Evolutionary conservation across 177 flowering plant genomes (phyloP).

Genomic region (Vitis hybrid): DNA sequence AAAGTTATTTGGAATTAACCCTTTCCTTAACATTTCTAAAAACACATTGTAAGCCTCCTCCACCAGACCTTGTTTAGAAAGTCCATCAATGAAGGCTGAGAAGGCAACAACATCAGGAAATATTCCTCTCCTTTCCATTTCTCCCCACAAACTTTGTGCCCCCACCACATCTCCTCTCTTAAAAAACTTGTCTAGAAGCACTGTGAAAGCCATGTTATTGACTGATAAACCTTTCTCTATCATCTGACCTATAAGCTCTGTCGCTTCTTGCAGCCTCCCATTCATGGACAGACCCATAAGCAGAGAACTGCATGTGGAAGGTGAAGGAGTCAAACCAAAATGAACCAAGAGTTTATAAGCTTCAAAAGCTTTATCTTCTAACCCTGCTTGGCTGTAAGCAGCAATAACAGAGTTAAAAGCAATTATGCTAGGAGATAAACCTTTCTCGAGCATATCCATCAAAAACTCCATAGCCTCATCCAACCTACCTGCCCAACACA

Average conservation of each 20-base stretch:
- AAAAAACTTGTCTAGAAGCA: constrained; percentile 75
- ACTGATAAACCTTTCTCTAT: constrained; percentile 54
- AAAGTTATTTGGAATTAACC: constrained; percentile 78
- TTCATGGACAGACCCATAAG: constrained; percentile 64
- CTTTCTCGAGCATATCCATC: constrained; percentile 62
- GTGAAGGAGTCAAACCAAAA: constrained; percentile 62
- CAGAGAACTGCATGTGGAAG: constrained; percentile 75
- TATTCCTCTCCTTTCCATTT: constrained; percentile 57
- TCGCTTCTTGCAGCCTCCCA: constrained; percentile 65
- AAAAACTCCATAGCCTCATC: constrained; percentile 67
- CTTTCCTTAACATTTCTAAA: constrained; percentile 58
- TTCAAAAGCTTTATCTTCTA: constrained; percentile 61
- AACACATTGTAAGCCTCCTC: constrained; percentile 65
- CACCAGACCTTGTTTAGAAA: constrained; percentile 60
- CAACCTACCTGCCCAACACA: constrained; percentile 75
- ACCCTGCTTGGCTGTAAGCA: constrained; percentile 65
- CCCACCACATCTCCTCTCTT: constrained; percentile 48
- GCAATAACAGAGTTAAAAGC: constrained; percentile 85
- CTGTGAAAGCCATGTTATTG: constrained; percentile 64
- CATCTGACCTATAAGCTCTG: constrained; percentile 60
- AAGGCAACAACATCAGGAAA: constrained; percentile 81
- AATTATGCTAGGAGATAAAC: constrained; percentile 52
- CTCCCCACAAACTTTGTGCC: constrained; percentile 67
- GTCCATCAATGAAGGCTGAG: constrained; percentile 85
- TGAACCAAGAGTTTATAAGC: constrained; percentile 53